Evolutionary conservation across 2,329 filamentous ascomycete species (phyloP).

Genomic region (Myriosclerotinia curreyana): DNA sequence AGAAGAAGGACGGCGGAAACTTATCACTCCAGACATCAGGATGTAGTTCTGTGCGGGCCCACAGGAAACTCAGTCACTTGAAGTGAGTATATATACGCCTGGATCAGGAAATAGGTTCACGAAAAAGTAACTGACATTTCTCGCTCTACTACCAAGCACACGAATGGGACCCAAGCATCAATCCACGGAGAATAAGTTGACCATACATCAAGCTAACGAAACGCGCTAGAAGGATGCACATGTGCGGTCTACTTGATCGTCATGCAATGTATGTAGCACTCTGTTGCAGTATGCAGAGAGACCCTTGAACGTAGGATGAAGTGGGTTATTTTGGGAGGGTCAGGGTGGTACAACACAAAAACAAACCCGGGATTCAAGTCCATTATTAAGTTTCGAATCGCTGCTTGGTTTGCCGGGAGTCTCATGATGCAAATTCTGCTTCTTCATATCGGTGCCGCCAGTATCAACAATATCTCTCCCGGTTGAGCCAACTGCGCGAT

Average conservation of each 20-base stretch:
- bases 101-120: not conserved
- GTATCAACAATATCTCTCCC: not conserved
- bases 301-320: not conserved
- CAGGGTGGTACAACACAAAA: not conserved
- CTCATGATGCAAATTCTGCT: not conserved
- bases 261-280: conserved; percentile 1
- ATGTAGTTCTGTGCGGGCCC: not conserved
- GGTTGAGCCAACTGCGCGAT: not conserved
- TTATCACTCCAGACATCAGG: not conserved
- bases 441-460: not conserved
- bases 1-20: not conserved
- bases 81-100: not conserved
- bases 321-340: not conserved
- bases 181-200: conserved; percentile 7
- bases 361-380: not conserved
- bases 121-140: not conserved
- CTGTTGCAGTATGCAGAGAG: not conserved
- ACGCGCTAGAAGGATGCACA: not conserved
- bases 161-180: not conserved
- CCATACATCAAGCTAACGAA: conserved; percentile 9
- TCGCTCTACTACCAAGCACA: not conserved
- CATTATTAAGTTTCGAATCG: not conserved
- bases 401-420: not conserved
- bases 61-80: not conserved
- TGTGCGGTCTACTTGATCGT: not conserved